Conservation (phyloP, 352 stramenopile genomes). For the Phytopythium aichiense region DNA sequence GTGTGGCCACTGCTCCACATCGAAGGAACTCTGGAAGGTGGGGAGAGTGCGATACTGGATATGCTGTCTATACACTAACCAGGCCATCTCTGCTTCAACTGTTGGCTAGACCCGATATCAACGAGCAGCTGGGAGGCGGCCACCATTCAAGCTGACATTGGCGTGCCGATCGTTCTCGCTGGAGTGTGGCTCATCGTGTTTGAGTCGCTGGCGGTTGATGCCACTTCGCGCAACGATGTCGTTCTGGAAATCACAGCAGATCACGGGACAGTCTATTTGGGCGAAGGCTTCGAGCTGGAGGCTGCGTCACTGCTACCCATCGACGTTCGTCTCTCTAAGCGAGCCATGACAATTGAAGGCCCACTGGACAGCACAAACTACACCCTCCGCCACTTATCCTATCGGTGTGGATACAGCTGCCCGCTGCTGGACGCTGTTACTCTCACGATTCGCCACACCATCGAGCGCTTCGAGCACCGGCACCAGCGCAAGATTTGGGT, state of each 20-base stretch:
- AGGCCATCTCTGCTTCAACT: background rate
- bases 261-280: conserved; percentile 10
- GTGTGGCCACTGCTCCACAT: conserved; percentile 10
- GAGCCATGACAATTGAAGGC: background rate
- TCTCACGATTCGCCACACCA: conserved; percentile 14
- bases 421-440: conserved; percentile 15
- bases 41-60: background rate
- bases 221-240: background rate
- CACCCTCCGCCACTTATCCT: conserved; percentile 16
- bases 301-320: background rate
- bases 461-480: background rate
- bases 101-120: conserved; percentile 11
- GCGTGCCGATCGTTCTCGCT: conserved; percentile 5
- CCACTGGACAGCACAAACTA: conserved; percentile 14
- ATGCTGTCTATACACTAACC: background rate
- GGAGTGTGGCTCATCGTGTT: conserved; percentile 9
- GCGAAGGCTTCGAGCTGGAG: background rate
- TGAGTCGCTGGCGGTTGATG: background rate
- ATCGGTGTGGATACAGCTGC: conserved; percentile 13
- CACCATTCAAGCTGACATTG: conserved; percentile 9
- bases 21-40: conserved; percentile 22
- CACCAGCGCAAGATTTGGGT: conserved; percentile 22
- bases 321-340: background rate
- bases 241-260: conserved; percentile 10
- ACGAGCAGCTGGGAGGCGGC: conserved; percentile 16